Evolutionary conservation across 192 early-diverging fungal species (phyloP), one percentile per base, ranked within the genome.

Genomic region (Spizellomyces punctatus): DNA sequence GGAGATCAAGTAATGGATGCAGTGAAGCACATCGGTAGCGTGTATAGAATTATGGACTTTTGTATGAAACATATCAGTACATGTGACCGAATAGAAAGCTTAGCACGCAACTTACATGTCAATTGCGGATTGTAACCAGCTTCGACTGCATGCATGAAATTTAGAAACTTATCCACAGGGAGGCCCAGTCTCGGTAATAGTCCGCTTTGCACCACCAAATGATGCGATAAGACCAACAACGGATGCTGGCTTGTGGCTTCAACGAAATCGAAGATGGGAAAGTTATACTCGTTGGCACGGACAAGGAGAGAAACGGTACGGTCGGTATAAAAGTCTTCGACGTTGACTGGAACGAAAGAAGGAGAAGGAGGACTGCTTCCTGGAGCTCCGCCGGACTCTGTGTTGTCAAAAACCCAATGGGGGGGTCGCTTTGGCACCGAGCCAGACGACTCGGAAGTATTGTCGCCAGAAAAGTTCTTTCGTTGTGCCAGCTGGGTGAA

Each of bases 21-120:
- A 79, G 72, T 86, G 85, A 16, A 86, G 72, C 10, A 86, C 85
- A 66, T 86, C 85, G 12, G 85, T 70, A 12, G 85, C 85, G 55
- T 86, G 85, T 21, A 82, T 65, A 36, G 82, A 85, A 75, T 86
- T 86, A 71, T 86, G 85, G 63, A 80, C 27, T 36, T 36, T 36
- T 36, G n/a, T n/a, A n/a, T 36, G 27, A 36, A 36, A 36, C 27
- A 36, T 3, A 36, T 36, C 81, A 80, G 70, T 16, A n/a, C 57
- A 67, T 6, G 27, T 22, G 21, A 70, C 22, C 10, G 10, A 54
- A 14, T 19, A 50, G 14, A 46, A 72, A 49, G 44, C 55, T n/a
- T 66, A 72, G 50, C 81, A 84, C 83, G 27, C 27, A 3, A 36
- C 27, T 36, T 36, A 36, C 27, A 86, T 43, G 78, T 63, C 22